A percentile compares a stretch with the other conserved stretches of the same genome.
Evolutionary conservation across 2,329 filamentous ascomycete species (phyloP).

Genomic region (Penicillium sp.): DNA sequence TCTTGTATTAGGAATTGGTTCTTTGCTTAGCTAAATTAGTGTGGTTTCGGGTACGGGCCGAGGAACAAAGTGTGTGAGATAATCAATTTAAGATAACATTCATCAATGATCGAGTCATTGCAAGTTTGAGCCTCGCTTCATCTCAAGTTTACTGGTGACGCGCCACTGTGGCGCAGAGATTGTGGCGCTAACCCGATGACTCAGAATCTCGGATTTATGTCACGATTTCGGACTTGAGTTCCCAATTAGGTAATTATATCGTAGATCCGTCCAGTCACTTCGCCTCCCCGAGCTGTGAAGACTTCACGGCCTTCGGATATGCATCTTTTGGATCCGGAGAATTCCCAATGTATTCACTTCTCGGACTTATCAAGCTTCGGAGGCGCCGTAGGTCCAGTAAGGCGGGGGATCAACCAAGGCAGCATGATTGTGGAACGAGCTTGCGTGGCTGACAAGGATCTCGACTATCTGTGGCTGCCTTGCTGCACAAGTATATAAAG

Average conservation of each 20-base stretch:
- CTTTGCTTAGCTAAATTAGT: too few species aligned
- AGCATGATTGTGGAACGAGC: conserved; percentile 11
- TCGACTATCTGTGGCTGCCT: not conserved
- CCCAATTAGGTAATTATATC: not conserved
- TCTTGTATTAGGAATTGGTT: too few species aligned
- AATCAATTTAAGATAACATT: too few species aligned
- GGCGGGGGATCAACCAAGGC: conserved; percentile 15
- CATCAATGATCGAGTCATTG: too few species aligned
- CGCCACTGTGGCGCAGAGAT: not conserved
- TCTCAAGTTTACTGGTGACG: not conserved
- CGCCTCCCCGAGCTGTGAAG: conserved; percentile 4
- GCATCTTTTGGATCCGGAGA: not conserved
- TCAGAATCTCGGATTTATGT: not conserved
- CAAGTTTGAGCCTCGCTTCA: too few species aligned
- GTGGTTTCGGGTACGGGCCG: too few species aligned
- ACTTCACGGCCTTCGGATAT: conserved; percentile 1
- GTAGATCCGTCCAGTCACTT: not conserved
- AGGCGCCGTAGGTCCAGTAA: not conserved
- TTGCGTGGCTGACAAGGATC: not conserved
- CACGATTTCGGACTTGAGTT: not conserved
- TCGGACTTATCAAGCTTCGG: not conserved
- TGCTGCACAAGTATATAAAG: not conserved
- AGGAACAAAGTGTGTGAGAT: too few species aligned
- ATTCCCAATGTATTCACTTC: not conserved
- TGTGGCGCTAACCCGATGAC: not conserved